These are phyloP conservation scores for Blastobotrys ciferrii DNA, from an alignment of 1,139 yeast genomes.

Conservation along the genomic window DNA sequence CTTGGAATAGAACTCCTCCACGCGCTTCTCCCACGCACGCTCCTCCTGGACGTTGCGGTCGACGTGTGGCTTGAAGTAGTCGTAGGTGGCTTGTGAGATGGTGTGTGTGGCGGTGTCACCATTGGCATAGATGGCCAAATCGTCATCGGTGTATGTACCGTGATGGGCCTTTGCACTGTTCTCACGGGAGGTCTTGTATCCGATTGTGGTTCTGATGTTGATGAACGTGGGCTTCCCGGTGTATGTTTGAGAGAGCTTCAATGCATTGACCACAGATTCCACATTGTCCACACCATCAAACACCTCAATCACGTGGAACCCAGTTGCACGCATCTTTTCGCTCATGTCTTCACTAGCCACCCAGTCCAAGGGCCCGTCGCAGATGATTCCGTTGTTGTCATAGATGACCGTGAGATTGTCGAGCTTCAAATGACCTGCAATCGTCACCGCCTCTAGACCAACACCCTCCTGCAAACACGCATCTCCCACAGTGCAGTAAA, in stretches of 20 bases:
- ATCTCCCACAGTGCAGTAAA: constrained; percentile 40
- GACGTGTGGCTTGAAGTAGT: constrained; percentile 55
- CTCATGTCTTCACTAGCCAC: constrained; percentile 37
- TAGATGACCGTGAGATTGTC: constrained; percentile 39
- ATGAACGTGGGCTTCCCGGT: constrained; percentile 38
- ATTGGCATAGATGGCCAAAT: constrained; percentile 74
- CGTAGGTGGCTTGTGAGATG: constrained; percentile 75
- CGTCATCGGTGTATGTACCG: constrained; percentile 81
- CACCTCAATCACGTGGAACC: constrained; percentile 15
- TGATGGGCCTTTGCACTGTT: constrained; percentile 33
- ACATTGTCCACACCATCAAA: constrained; percentile 14
- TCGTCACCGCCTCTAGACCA: constrained; percentile 39
- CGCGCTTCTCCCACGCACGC: constrained; percentile 61
- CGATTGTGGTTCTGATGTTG: constrained; percentile 38
- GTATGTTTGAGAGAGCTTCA: constrained; percentile 30
- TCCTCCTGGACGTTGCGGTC: constrained; percentile 56
- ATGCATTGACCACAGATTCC: constrained; percentile 32
- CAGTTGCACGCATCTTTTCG: constrained; percentile 35
- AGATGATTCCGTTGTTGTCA: constrained; percentile 40
- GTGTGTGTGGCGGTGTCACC: constrained; percentile 66
- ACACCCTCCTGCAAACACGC: constrained; percentile 45
- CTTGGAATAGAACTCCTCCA: constrained; percentile 55
- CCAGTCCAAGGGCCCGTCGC: constrained; percentile 40
- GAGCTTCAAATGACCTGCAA: constrained; percentile 41
- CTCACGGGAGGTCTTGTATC: constrained; percentile 34